Evolutionary conservation across 2,329 filamentous ascomycete species (phyloP), one percentile per base, ranked within the genome.

Genomic region (Ophiobolus disseminans): DNA sequence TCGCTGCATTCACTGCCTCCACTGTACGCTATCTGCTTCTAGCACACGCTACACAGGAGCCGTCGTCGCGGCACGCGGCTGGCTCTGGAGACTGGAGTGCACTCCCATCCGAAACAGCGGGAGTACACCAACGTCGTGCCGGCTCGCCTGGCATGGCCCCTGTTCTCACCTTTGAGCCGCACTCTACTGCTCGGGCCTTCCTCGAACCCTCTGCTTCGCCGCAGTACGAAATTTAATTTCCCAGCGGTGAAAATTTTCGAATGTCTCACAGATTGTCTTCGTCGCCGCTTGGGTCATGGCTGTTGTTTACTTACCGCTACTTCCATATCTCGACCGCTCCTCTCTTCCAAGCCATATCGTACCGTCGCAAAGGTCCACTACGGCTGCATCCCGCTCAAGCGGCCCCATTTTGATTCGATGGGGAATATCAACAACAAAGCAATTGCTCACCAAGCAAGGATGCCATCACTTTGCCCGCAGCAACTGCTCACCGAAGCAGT

Each of bases 231-330:
- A 49, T 30, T 50, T 60, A 71, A 73, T 73, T 59, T 73, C 70
- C 69, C 66, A 57, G 50, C 55, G 40, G 59, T 55, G 54, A 62
- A 68, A 71, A 70, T 62, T 67, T 59, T 48, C 45, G 53, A 51
- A 47, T 60, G 66, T 71, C 69, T 71, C 64, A 66, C 67, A 64
- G 53, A 53, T 43, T 58, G 53, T 55, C 52, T 51, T 56, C 45
- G 48, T 52, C 43, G 54, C 53, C 62, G 53, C 58, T 54, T 58
- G 55, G 50, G 53, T 53, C 55, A 55, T n/a, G 61, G 55, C 50
- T 62, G 53, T 60, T 65, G 63, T 63, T 19, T 30, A 26, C 34
- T 72, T 69, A 72, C 70, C 69, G 70, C 70, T 70, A 67, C 60
- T 73, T 65, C 52, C 40, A 20, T 50, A 36, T 22, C 23, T 54